These are phyloP conservation scores for Herpetomonas samuelpessoai DNA, from an alignment of 208 protist species.

Conservation along the genomic window DNA sequence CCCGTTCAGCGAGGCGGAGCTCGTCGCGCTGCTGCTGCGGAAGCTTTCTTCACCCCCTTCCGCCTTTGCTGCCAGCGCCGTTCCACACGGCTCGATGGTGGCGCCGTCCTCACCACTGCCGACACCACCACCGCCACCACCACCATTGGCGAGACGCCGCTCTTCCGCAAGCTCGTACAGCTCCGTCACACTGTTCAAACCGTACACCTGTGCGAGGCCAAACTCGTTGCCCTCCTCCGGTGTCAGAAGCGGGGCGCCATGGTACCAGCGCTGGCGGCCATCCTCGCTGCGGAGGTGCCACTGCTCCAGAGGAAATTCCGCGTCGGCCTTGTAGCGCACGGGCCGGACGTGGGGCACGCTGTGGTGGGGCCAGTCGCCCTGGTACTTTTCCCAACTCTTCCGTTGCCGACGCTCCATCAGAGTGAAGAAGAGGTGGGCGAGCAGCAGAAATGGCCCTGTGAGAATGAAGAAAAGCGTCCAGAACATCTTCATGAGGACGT, in stretches of 20 bases:
- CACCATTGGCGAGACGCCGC: not conserved
- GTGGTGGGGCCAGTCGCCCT: conserved; percentile 29
- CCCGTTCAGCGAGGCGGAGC: not conserved
- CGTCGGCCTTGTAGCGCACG: conserved; percentile 18
- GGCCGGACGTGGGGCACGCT: conserved; percentile 43
- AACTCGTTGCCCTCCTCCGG: conserved; percentile 66
- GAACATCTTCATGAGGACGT: not conserved
- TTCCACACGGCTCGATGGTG: too few relatives aligned
- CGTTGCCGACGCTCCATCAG: conserved; percentile 40
- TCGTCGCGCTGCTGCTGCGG: not conserved
- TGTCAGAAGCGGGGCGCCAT: conserved; percentile 38
- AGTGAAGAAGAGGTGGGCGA: conserved; percentile 47
- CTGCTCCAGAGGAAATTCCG: conserved; percentile 45
- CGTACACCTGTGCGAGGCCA: conserved; percentile 45
- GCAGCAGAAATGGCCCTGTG: conserved; percentile 32
- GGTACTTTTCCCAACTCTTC: conserved; percentile 11
- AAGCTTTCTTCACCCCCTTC: not conserved
- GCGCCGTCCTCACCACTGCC: not conserved
- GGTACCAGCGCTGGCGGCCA: conserved; percentile 87
- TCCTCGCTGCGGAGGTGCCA: conserved; percentile 89
- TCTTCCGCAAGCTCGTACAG: conserved; percentile 25
- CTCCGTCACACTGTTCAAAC: conserved; percentile 31
- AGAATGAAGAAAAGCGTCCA: conserved; percentile 25
- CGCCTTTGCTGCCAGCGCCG: too few relatives aligned
- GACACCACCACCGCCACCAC: too few relatives aligned